Evolutionary conservation across 305 asterid genomes (phyloP), one percentile per base, ranked within the genome.

Genomic region (Fraxinus dipetala): DNA sequence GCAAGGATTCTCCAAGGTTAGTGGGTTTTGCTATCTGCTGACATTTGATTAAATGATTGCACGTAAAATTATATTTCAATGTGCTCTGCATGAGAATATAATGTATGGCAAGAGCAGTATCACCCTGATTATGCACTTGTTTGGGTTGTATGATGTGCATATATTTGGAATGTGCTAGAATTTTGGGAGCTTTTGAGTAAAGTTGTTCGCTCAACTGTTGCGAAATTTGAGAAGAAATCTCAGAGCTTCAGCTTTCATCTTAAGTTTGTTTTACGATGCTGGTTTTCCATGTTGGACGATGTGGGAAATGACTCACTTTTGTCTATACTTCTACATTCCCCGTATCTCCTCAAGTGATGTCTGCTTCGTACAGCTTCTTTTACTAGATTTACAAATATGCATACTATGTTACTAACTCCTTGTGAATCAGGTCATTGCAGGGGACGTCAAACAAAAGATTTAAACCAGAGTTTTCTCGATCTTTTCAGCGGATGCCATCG

Each of bases 1-100:
- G 87, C 79, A 96, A 90, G 75, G 93, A 87, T 83, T 93, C 96
- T 88, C 96, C 95, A 3, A 91, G 96, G 99, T 91, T 87, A 90
- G 91, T 86, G 74, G 61, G 28, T 79, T 84, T 81, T 76, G 72
- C 81, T 73, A 81, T 78, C 84, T 18, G 61, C 45, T 79, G 43
- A 72, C 79, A 20, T 75, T 67, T 77, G 9, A 45, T 74, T 56
- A 16, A 38, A n/a, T 81, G 59, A 16, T 77, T 67, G 77, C 72
- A 77, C 81, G 22, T 34, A 26, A 26, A 11, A 14, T 13, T 78
- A 24, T 73, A 79, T 30, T 69, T 18, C 16, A 36, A 6, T 45
- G 80, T 24, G 78, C 82, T 82, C 77, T 43, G 18, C 26, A 38
- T 43, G 24, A 75, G 75, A 48, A 54, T 56, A 38, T 51, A 20